These are phyloP conservation scores for Aphanoascus verrucosus DNA, from an alignment of 2,329 filamentous ascomycete genomes.

Conservation along the genomic window DNA sequence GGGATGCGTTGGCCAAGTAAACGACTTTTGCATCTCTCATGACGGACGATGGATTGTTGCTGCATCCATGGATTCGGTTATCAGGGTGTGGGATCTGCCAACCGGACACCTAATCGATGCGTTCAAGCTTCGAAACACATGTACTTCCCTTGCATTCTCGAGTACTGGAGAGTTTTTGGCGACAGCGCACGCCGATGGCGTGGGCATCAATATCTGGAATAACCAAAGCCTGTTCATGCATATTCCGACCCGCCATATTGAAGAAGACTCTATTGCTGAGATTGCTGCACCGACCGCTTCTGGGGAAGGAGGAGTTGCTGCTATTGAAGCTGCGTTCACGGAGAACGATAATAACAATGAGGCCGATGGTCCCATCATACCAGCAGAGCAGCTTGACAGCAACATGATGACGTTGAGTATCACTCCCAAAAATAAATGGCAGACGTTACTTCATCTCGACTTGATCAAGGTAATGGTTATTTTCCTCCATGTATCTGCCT, in stretches of 20 bases:
- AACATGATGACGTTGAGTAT: slow-evolving; percentile 82
- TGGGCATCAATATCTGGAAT: slow-evolving; percentile 92
- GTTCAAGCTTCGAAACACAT: slow-evolving; percentile 66
- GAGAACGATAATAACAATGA: slow-evolving; percentile 40
- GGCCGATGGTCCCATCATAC: slow-evolving; percentile 45
- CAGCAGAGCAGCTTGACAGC: slow-evolving; percentile 64
- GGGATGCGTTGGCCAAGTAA: slow-evolving; percentile 63
- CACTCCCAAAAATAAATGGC: slow-evolving; percentile 84
- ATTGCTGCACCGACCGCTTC: slow-evolving; percentile 63
- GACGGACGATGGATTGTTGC: slow-evolving; percentile 91
- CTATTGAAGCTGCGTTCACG: slow-evolving; percentile 67
- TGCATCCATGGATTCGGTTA: slow-evolving; percentile 65
- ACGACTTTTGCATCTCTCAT: slow-evolving; percentile 78
- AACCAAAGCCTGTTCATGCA: slow-evolving; percentile 87
- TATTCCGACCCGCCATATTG: slow-evolving; percentile 73
- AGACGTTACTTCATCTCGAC: slow-evolving; percentile 85
- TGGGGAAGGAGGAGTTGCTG: slow-evolving; percentile 65
- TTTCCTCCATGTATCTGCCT: neutral
- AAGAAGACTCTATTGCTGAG: slow-evolving; percentile 59
- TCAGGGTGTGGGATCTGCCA: slow-evolving; percentile 89
- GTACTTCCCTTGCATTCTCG: slow-evolving; percentile 79
- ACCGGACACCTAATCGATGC: slow-evolving; percentile 93
- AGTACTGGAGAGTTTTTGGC: slow-evolving; percentile 88
- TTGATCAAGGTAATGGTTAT: slow-evolving; percentile 54
- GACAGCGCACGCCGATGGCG: slow-evolving; percentile 66